These are phyloP conservation scores for Xerocomus minutiporus DNA, from an alignment of 1,284 basidiomycete species.

Conservation along the genomic window DNA sequence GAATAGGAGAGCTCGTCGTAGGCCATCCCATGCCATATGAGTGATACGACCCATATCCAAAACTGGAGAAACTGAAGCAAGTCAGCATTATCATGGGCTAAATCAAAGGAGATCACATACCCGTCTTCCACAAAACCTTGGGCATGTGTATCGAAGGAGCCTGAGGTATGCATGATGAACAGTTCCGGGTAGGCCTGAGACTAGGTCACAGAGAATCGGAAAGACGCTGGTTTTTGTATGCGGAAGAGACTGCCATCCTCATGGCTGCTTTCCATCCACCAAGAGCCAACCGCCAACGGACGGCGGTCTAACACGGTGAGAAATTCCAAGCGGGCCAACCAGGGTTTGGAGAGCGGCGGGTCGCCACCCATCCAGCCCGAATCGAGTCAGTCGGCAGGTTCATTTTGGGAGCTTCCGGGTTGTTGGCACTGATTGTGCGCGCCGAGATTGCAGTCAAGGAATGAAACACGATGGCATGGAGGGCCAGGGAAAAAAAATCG, in stretches of 20 bases:
- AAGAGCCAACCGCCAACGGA: not conserved
- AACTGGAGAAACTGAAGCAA: not conserved
- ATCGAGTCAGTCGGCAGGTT: not conserved
- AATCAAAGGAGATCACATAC: not conserved
- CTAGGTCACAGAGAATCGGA: not conserved
- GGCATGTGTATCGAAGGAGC: not conserved
- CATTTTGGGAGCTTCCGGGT: not conserved
- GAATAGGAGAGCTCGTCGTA: slow-evolving; percentile 5
- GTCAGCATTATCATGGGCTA: not conserved
- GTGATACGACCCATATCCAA: not conserved
- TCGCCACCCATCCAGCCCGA: not conserved
- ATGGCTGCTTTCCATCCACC: not conserved
- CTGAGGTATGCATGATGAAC: not conserved
- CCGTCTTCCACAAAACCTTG: not conserved
- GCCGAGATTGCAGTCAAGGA: not conserved
- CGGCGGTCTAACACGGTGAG: not conserved
- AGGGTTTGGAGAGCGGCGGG: not conserved
- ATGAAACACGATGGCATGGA: not conserved
- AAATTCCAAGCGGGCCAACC: not conserved
- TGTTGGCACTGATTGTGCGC: not conserved
- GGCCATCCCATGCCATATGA: too few species aligned
- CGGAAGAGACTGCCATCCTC: not conserved
- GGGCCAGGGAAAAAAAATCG: not conserved
- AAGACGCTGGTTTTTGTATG: not conserved
- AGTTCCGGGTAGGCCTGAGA: not conserved